phyloP scores from a whole-genome alignment of 192 early-diverging fungal species.

The Umbelopsis ramanniana region DNA sequence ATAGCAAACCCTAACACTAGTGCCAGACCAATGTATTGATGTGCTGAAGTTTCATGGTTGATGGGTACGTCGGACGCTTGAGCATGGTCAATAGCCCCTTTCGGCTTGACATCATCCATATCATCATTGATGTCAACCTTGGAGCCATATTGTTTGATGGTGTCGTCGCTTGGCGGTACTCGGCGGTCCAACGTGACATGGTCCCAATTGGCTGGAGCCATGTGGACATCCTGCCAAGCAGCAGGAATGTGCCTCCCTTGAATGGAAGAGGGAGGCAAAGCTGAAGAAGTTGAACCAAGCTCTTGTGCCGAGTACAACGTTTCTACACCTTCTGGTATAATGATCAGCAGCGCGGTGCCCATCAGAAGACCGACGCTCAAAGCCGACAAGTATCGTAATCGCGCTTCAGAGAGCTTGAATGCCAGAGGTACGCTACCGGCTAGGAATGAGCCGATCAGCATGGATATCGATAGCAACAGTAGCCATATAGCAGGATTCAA shows the following conservation, averaged over 20 bases:
- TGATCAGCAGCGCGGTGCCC: slow-evolving; percentile 89
- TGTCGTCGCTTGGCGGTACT: slow-evolving; percentile 18
- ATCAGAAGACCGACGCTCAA: slow-evolving; percentile 93
- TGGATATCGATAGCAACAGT: slow-evolving; percentile 69
- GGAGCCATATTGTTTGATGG: background rate
- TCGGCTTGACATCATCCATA: background rate
- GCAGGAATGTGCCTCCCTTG: background rate
- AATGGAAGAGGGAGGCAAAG: background rate
- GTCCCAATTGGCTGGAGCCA: background rate
- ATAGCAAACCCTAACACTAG: slow-evolving; percentile 82
- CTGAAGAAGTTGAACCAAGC: background rate
- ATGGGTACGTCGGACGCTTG: background rate
- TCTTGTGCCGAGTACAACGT: slow-evolving; percentile 62
- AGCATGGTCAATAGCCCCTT: background rate
- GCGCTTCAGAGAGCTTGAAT: slow-evolving; percentile 74
- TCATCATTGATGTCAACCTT: background rate
- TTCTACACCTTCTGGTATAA: slow-evolving; percentile 95
- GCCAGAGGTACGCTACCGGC: slow-evolving; percentile 87
- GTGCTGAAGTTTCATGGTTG: slow-evolving; percentile 35
- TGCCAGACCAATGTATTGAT: slow-evolving; percentile 77
- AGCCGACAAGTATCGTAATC: slow-evolving; percentile 74
- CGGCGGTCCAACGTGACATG: background rate
- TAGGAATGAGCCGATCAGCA: slow-evolving; percentile 86
- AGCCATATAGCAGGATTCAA: slow-evolving; percentile 65
- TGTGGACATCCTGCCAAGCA: background rate